phyloP scores from a whole-genome alignment of 306 rosid genomes.

The Sechiopsis laciniata region DNA sequence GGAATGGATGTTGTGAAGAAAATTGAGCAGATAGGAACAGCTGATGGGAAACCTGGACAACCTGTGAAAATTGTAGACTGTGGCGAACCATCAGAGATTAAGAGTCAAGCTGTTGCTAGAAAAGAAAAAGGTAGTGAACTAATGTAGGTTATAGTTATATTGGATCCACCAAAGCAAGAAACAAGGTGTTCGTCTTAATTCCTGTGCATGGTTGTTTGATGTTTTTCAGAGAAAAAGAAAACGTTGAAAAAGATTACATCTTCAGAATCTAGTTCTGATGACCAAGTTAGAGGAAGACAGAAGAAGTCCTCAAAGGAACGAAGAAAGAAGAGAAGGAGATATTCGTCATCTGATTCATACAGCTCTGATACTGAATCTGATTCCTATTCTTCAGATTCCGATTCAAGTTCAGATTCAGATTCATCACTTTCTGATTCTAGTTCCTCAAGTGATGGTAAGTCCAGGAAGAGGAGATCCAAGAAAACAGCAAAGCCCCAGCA shows the following conservation, averaged over 20 bases:
- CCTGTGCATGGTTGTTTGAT: slow-evolving; percentile 18
- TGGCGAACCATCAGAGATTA: slow-evolving; percentile 58
- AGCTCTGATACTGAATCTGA: slow-evolving; percentile 54
- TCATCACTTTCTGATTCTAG: slow-evolving; percentile 64
- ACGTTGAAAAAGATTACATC: slow-evolving; percentile 42
- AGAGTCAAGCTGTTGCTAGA: slow-evolving; percentile 35
- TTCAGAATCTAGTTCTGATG: slow-evolving; percentile 56
- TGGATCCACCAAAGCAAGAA: slow-evolving; percentile 6
- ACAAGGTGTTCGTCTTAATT: slow-evolving; percentile 19
- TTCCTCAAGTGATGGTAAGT: slow-evolving; percentile 60
- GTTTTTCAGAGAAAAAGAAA: slow-evolving; percentile 56
- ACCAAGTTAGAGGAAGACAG: slow-evolving; percentile 43
- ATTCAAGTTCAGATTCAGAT: slow-evolving; percentile 56
- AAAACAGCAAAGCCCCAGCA: slow-evolving; percentile 44
- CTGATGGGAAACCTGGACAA: slow-evolving; percentile 68
- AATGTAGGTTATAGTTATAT: slow-evolving; percentile 12
- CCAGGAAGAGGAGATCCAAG: slow-evolving; percentile 49
- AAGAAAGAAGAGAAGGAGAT: slow-evolving; percentile 57
- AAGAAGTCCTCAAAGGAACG: slow-evolving; percentile 48
- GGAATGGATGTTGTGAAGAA: slow-evolving; percentile 72
- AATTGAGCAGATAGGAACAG: slow-evolving; percentile 70
- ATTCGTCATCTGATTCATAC: slow-evolving; percentile 66
- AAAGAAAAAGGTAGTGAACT: slow-evolving; percentile 65
- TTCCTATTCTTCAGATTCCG: slow-evolving; percentile 42
- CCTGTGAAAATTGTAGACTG: slow-evolving; percentile 75